Evolutionary conservation across 2,329 filamentous ascomycete species (phyloP).

Genomic region (Endoconidiophora laricicola): DNA sequence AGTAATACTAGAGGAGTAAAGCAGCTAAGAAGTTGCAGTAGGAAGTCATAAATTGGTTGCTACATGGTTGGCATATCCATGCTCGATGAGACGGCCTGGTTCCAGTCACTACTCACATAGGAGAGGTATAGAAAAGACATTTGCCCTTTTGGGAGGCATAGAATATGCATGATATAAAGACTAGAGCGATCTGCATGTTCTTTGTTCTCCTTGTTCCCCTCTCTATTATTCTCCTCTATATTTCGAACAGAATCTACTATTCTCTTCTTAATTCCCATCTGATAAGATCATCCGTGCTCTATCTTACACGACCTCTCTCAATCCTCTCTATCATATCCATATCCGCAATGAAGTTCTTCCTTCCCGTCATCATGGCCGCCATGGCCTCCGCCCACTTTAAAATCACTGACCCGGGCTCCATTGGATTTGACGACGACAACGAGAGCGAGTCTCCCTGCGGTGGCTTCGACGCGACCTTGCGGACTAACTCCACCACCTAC

Average conservation of each 20-base stretch:
- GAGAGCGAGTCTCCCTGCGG: constrained; percentile 11
- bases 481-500: constrained; percentile 9
- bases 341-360: constrained; percentile 11
- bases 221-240: neutral
- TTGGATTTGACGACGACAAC: constrained; percentile 11
- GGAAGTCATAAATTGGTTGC: no score
- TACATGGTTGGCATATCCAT: no score
- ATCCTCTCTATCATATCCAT: neutral
- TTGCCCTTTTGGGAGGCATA: no score
- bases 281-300: neutral
- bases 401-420: constrained; percentile 10
- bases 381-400: constrained; percentile 11
- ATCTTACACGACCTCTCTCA: neutral
- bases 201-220: neutral
- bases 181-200: no score
- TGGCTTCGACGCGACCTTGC: constrained; percentile 11
- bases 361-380: constrained; percentile 9
- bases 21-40: no score
- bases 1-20: no score
- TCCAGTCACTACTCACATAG: no score
- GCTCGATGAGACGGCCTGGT: no score
- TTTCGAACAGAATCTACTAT: no score
- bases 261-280: no score
- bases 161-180: no score
- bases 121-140: no score